These are phyloP conservation scores for Entophlyctis luteolus DNA, from an alignment of 192 early-diverging fungal species.

Conservation along the genomic window DNA sequence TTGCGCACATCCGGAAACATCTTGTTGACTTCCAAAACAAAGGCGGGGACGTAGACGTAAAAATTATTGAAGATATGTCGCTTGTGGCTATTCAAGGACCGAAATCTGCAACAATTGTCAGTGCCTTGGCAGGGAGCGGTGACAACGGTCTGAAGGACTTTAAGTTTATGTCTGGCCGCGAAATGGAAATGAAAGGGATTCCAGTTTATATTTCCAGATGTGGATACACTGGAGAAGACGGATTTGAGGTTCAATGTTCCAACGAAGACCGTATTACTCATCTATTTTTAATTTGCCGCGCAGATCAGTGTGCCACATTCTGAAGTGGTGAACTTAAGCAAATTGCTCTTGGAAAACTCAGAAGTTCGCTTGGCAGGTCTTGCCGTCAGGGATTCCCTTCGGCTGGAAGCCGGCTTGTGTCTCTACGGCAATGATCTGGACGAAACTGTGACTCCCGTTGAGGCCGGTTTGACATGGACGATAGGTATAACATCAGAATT, in stretches of 20 bases:
- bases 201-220: conserved; percentile 86
- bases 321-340: conserved; percentile 65
- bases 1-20: conserved; percentile 79
- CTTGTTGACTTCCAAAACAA: conserved; percentile 75
- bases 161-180: conserved; percentile 81
- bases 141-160: conserved; percentile 66
- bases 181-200: conserved; percentile 71
- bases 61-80: conserved; percentile 79
- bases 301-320: conserved; percentile 80
- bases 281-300: neutral
- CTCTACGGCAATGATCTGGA: conserved; percentile 95
- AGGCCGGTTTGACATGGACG: conserved; percentile 92
- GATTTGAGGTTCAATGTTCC: conserved; percentile 73
- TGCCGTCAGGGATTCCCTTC: conserved; percentile 89
- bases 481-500: conserved; percentile 55
- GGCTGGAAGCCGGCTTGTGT: conserved; percentile 95
- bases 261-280: neutral
- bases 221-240: conserved; percentile 99
- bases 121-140: conserved; percentile 49
- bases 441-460: conserved; percentile 86
- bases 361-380: conserved; percentile 89
- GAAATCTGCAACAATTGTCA: conserved; percentile 67
- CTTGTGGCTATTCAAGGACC: conserved; percentile 94
- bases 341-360: conserved; percentile 63
- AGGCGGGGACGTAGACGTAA: conserved; percentile 85